Evolutionary conservation across 371 early-diverging fungal genomes (phyloP).

Genomic region (Caulochytrium protostelioides): DNA sequence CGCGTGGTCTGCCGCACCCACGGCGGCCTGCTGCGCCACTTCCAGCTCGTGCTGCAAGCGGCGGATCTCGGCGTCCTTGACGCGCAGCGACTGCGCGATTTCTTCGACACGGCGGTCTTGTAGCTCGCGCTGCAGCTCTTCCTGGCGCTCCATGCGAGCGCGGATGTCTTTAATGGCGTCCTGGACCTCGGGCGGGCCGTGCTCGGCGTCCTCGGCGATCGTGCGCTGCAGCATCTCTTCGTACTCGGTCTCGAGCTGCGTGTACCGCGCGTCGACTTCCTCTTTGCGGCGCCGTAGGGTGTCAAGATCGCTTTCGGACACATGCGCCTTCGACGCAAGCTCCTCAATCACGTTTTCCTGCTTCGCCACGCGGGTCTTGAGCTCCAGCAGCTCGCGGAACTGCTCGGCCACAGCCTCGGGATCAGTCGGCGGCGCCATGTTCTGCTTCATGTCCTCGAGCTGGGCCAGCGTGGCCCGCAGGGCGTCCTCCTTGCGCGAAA

Average conservation of each 20-base stretch:
- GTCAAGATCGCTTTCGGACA: constrained; percentile 28
- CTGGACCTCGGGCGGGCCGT: constrained; percentile 27
- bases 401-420: constrained; percentile 49
- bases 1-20: not conserved
- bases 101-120: constrained; percentile 62
- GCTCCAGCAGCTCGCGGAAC: constrained; percentile 54
- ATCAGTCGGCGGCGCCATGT: constrained; percentile 12
- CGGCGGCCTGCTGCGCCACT: constrained; percentile 2
- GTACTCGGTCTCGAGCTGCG: constrained; percentile 60
- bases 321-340: constrained; percentile 13
- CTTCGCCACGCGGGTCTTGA: constrained; percentile 39
- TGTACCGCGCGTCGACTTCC: constrained; percentile 52
- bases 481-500: constrained; percentile 52
- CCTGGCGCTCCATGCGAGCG: constrained; percentile 45
- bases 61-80: constrained; percentile 48
- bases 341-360: constrained; percentile 44
- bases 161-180: constrained; percentile 31
- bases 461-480: constrained; percentile 43
- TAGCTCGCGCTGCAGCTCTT: constrained; percentile 46
- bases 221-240: constrained; percentile 83
- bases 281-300: constrained; percentile 33
- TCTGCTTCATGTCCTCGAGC: constrained; percentile 33
- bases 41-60: constrained; percentile 5
- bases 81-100: constrained; percentile 35
- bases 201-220: constrained; percentile 70